Conservation (phyloP, 1,139 yeast species). For the Geotrichum carabidarum region DNA sequence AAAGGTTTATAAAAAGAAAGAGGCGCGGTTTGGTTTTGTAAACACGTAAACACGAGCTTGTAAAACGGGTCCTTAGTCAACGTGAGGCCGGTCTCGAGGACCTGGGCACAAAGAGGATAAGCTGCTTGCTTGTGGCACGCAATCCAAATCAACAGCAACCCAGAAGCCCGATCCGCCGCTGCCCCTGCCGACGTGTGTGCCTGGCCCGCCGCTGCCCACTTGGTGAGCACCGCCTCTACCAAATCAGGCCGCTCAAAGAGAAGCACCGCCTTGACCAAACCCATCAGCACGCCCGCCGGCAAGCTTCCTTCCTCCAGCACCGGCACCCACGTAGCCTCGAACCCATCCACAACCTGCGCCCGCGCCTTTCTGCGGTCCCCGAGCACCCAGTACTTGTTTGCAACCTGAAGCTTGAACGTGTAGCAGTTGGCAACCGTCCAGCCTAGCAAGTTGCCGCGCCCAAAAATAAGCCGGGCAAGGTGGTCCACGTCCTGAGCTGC, state of each 20-base stretch:
- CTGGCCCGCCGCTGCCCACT: background rate
- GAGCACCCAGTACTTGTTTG: conserved; percentile 28
- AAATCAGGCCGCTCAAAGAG: conserved; percentile 8
- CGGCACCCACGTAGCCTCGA: conserved; percentile 26
- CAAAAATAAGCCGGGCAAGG: conserved; percentile 22
- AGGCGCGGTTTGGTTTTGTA: no score
- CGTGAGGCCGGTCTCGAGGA: background rate
- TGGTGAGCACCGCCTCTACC: background rate
- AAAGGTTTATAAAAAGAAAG: no score
- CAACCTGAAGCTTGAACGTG: conserved; percentile 26
- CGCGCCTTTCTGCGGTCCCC: conserved; percentile 22
- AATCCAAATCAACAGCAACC: conserved; percentile 4
- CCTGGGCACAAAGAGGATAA: background rate
- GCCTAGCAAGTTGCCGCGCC: conserved; percentile 25
- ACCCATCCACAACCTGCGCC: conserved; percentile 24
- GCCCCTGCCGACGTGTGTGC: background rate
- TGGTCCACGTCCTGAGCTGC: conserved; percentile 23
- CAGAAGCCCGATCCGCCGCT: background rate
- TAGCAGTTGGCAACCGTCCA: conserved; percentile 28
- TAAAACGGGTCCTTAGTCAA: background rate
- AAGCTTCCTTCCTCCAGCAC: conserved; percentile 13
- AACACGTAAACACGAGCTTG: background rate
- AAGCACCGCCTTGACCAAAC: conserved; percentile 7
- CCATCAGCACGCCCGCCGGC: conserved; percentile 4
- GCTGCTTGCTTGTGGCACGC: conserved; percentile 6